Evolutionary conservation across 2,329 filamentous ascomycete species (phyloP), one percentile per base, ranked within the genome.

Genomic region (Monosporascus sp.): DNA sequence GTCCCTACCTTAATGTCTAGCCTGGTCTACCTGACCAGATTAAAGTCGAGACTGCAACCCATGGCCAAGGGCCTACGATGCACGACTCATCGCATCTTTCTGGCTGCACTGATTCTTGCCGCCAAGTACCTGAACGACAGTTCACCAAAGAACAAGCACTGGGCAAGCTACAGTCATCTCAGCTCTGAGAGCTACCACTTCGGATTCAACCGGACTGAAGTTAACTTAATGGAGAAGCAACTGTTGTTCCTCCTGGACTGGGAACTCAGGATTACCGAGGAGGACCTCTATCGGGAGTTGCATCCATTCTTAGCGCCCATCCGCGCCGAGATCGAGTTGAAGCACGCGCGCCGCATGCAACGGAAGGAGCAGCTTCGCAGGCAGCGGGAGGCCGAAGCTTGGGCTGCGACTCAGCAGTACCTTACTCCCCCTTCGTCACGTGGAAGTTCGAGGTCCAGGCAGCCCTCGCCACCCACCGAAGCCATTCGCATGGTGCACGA

Each of bases 201-300:
- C 66, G 89, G 91, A 63, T 97, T 99, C 79, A 93, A 86, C 65
- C 81, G 92, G 61, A 94, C 90, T 37, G 94, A 99, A 75, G 94
- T 99, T 65, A 99, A 99, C 77, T 81, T 97, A 57, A 99, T 99
- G 94, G 94, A 99, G 81, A 95, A 96, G 81, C 94, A 99, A 74
- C 82, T 99, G 31, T 86, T 99, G 50, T 94, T 90, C 77, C 82
- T 99, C 44, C 80, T 99, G 46, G 89, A 97, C 69, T 99, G 92
- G 90, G 90, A 99, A 61, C 83, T 96, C 55, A 83, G 89, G 61
- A 91, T 99, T 66, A 85, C 80, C 42, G 84, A 91, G 66, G 80
- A 92, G 52, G 91, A 97, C 64, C 85, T 99, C 44, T 90, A 96
- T 76, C 79, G 78, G 60, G 89, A 96, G 70, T 80, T 97, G 41